Percentiles rank a stretch among this genome's conserved stretches.
Evolutionary conservation across 2,329 filamentous ascomycete genomes (phyloP).

Genomic region (Alternaria longipes): DNA sequence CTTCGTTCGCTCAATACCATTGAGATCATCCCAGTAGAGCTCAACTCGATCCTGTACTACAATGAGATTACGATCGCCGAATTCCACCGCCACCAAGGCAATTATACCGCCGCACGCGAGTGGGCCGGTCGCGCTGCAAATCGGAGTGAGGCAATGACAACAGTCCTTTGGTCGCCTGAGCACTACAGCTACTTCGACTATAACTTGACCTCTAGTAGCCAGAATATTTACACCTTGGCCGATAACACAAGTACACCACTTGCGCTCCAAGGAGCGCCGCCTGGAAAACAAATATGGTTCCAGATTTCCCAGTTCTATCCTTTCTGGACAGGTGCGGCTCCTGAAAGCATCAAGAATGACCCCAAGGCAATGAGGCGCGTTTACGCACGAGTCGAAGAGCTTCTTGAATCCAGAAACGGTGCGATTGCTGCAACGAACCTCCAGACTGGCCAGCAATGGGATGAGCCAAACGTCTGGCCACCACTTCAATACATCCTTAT

Average conservation of each 20-base stretch:
- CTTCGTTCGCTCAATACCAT: conserved; percentile 69
- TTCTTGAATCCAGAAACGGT: conserved; percentile 63
- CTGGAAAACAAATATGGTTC: conserved; percentile 67
- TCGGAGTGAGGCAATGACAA: conserved; percentile 69
- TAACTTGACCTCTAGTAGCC: conserved; percentile 67
- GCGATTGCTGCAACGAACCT: conserved; percentile 71
- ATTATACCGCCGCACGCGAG: conserved; percentile 58
- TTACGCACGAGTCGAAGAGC: conserved; percentile 63
- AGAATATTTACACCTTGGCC: conserved; percentile 63
- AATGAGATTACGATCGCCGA: conserved; percentile 68
- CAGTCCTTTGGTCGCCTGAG: conserved; percentile 71
- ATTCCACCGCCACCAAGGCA: conserved; percentile 63
- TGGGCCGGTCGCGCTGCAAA: conserved; percentile 62
- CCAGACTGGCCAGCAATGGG: conserved; percentile 72
- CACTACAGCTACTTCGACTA: conserved; percentile 74
- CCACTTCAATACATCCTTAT: conserved; percentile 72
- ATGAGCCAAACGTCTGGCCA: conserved; percentile 75
- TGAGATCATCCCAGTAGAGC: conserved; percentile 69
- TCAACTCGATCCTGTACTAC: conserved; percentile 74
- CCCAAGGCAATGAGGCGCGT: conserved; percentile 65
- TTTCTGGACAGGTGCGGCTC: conserved; percentile 74
- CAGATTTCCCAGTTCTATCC: conserved; percentile 70
- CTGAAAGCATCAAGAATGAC: conserved; percentile 65
- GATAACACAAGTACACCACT: conserved; percentile 53
- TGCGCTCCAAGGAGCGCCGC: conserved; percentile 57